Conservation (phyloP, 306 rosid genomes). For the Abrus precatorius region DNA sequence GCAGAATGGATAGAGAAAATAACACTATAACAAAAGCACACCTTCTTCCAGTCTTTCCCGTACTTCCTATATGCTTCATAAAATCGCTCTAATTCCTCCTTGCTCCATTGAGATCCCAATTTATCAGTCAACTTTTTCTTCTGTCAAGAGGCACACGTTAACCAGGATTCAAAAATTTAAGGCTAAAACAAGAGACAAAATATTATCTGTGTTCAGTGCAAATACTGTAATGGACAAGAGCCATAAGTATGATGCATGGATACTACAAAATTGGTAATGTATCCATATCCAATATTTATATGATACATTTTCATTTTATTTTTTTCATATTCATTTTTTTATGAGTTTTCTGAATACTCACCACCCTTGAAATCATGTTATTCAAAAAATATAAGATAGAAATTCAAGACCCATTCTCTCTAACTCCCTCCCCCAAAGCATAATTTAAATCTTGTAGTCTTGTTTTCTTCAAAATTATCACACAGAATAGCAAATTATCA, state of each 20-base stretch:
- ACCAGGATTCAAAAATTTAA: slow-evolving; percentile 40
- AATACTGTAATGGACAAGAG: slow-evolving; percentile 15
- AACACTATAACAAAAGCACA: slow-evolving; percentile 41
- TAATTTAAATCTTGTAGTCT: not conserved
- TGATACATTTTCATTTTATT: slow-evolving; percentile 1
- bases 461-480: slow-evolving; percentile 7
- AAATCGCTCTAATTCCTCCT: slow-evolving; percentile 78
- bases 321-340: slow-evolving; percentile 8
- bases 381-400: slow-evolving; percentile 1
- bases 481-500: not conserved
- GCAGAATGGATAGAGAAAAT: slow-evolving; percentile 40
- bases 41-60: slow-evolving; percentile 95
- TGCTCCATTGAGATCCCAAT: slow-evolving; percentile 90
- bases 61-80: slow-evolving; percentile 88
- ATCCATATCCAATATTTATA: not conserved
- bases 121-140: slow-evolving; percentile 83
- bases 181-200: slow-evolving; percentile 30
- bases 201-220: not conserved
- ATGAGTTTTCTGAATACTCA: not conserved
- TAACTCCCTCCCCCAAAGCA: slow-evolving; percentile 19
- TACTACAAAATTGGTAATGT: slow-evolving; percentile 24
- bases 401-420: slow-evolving; percentile 18
- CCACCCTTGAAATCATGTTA: not conserved
- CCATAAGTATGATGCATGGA: slow-evolving; percentile 1
- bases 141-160: slow-evolving; percentile 50